These are phyloP conservation scores for Ophidiomyces ophidiicola DNA, from an alignment of 2,329 filamentous ascomycete species.

Conservation along the genomic window DNA sequence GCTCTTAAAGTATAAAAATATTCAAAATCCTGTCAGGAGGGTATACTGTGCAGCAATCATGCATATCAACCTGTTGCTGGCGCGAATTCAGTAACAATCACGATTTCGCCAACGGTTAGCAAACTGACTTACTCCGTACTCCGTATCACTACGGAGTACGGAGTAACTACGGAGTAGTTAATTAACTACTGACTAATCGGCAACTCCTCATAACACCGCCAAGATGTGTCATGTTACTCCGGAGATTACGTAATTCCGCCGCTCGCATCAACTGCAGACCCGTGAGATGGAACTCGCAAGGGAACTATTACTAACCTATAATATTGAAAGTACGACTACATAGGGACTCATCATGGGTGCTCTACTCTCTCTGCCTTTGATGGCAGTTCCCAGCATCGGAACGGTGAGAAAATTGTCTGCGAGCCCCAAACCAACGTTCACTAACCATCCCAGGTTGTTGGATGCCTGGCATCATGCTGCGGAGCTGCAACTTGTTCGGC, in stretches of 20 bases:
- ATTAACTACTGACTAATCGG: too few relatives aligned
- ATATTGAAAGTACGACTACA: background rate
- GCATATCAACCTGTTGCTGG: background rate
- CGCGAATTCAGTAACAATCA: background rate
- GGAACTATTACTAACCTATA: too few relatives aligned
- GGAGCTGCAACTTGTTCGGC: slow-evolving; percentile 93
- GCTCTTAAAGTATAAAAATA: too few relatives aligned
- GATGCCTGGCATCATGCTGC: slow-evolving; percentile 63
- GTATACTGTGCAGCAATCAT: background rate
- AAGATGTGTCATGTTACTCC: too few relatives aligned
- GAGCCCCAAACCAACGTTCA: slow-evolving; percentile 4
- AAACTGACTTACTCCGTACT: too few relatives aligned
- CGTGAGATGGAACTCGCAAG: too few relatives aligned
- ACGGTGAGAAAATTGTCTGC: slow-evolving; percentile 50
- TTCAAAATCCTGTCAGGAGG: background rate
- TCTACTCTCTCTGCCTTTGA: slow-evolving; percentile 73
- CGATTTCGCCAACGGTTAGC: too few relatives aligned
- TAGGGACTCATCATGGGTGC: slow-evolving; percentile 59
- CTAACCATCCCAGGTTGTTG: slow-evolving; percentile 8
- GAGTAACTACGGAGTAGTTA: too few relatives aligned
- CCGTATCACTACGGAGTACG: too few relatives aligned
- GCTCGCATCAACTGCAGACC: too few relatives aligned
- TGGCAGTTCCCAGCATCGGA: slow-evolving; percentile 75
- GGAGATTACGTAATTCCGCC: too few relatives aligned
- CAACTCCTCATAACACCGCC: too few relatives aligned